Evolutionary conservation across 495 filamentous ascomycete species (phyloP), one percentile per base, ranked within the genome.

Genomic region (Apiosordaria backusii): DNA sequence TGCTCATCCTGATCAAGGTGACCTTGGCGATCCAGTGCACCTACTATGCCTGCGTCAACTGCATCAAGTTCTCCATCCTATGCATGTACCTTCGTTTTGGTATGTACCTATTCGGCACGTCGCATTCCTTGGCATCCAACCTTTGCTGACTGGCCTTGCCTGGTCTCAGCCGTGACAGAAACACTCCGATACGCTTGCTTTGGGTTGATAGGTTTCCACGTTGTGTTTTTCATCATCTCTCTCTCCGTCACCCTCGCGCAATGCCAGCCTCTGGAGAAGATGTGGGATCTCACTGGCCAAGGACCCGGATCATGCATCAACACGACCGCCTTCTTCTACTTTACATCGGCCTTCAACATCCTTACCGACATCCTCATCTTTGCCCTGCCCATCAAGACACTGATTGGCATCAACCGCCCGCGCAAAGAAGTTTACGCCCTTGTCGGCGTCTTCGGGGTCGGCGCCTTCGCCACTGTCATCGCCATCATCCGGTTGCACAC

Each of bases 301-400:
- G 66, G 76, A 0, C 21, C 66, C 7, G 80, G 78, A 0, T 72
- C 54, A 19, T 85, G 82, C 70, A 82, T 85, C 66, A 79, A 84
- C 65, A 78, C 74, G 0, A 81, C 78, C 0, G 80, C 77, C 18
- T 82, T 80, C 67, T 84, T 84, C 67, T 85, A 84, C 74, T 79
- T 76, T 25, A 85, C 82, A 1, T 82, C 83, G 10, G 69, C 72
- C 4, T 78, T 83, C 65, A 84, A 85, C 67, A 84, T 86, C 60
- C 18, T 83, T 16, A 77, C 80, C 16, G 85, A 86, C 67, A 71
- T 84, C 35, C 80, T 81, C 75, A 83, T 87, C 63, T 65, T 87
- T 52, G 25, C 73, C 2, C 78, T 86, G 1, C 85, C 84, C 5
- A 67, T 86, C 29, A 76, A 74, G 4, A 82, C 80, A 0, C 74